phyloP scores from a whole-genome alignment of 2,329 filamentous ascomycete genomes.

The Colletotrichum spaethianum region DNA sequence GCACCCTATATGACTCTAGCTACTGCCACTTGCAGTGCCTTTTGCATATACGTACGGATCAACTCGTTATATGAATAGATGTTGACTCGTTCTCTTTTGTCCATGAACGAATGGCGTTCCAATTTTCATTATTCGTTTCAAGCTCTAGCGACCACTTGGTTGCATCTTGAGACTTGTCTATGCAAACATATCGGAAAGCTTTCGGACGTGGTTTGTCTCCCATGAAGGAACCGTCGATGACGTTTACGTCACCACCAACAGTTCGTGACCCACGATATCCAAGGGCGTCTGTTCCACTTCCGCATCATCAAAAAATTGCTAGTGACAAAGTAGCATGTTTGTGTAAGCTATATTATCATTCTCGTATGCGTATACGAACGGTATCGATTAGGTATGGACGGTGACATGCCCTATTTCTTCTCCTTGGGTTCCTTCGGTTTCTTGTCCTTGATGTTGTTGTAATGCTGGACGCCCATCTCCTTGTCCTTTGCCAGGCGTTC shows the following conservation, averaged over 20 bases:
- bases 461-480: constrained; percentile 70
- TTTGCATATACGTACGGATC: background rate
- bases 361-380: background rate
- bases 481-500: constrained; percentile 65
- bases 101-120: background rate
- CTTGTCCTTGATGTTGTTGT: constrained; percentile 69
- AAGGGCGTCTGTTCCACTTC: background rate
- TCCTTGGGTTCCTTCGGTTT: constrained; percentile 63
- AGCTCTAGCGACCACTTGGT: background rate
- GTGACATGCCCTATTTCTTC: constrained; percentile 52
- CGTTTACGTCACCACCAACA: background rate
- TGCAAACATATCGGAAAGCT: too few relatives aligned
- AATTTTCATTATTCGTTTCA: background rate
- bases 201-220: background rate
- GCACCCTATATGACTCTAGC: background rate
- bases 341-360: background rate
- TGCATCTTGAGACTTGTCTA: background rate
- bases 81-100: background rate
- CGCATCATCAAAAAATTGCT: background rate
- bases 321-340: background rate
- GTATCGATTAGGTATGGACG: background rate
- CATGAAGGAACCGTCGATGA: background rate
- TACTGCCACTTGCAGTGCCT: background rate
- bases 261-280: background rate
- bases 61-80: background rate